phyloP scores from a whole-genome alignment of 129 eudicot species.

The Cynara cardunculus region DNA sequence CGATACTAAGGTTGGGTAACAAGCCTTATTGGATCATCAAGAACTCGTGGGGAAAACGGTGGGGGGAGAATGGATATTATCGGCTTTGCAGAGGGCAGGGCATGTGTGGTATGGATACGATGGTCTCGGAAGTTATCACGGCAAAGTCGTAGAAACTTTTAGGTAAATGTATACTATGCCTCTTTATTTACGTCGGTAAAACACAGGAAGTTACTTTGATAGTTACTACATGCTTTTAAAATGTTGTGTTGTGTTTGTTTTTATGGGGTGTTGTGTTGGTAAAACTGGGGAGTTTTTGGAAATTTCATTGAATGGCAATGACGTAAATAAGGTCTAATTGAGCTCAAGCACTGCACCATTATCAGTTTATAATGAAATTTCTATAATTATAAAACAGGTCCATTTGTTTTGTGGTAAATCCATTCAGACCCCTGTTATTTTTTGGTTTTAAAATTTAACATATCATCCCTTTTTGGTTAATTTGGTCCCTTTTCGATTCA shows the following conservation, averaged over 20 bases:
- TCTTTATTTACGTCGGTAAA: neutral
- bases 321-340: neutral
- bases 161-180: neutral
- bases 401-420: no score
- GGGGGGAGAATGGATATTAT: conserved; percentile 92
- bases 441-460: no score
- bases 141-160: neutral
- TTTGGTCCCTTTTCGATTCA: no score
- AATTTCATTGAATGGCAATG: neutral
- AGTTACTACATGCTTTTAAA: neutral
- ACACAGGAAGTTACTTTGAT: neutral
- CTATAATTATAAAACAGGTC: no score
- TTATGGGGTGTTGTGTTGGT: neutral
- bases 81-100: conserved; percentile 65
- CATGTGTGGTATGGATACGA: conserved; percentile 82
- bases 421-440: no score
- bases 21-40: conserved; percentile 87
- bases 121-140: conserved; percentile 81
- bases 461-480: no score
- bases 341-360: neutral
- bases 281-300: neutral
- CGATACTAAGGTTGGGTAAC: conserved; percentile 69
- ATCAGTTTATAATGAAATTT: no score
- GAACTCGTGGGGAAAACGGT: conserved; percentile 83
- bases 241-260: neutral